These are phyloP conservation scores for Teunomyces panamensis DNA, from an alignment of 805 yeast genomes.

Conservation along the genomic window DNA sequence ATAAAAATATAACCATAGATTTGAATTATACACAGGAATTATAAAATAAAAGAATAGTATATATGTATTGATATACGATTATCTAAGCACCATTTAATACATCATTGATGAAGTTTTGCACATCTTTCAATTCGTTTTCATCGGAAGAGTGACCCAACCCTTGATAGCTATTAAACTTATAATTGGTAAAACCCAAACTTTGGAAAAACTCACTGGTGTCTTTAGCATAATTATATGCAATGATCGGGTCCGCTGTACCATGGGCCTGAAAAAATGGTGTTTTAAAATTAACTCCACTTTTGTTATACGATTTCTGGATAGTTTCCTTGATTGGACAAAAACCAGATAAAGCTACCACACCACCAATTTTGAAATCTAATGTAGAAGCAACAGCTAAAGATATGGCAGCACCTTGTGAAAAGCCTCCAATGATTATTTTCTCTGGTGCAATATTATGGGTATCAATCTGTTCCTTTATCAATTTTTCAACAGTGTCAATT, in stretches of 20 bases:
- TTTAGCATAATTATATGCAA: slow-evolving; percentile 41
- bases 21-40: slow-evolving; percentile 2
- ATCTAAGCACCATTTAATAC: slow-evolving; percentile 10
- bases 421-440: slow-evolving; percentile 88
- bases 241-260: slow-evolving; percentile 74
- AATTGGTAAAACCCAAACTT: slow-evolving; percentile 41
- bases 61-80: background rate
- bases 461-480: slow-evolving; percentile 53
- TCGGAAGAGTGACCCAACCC: slow-evolving; percentile 69
- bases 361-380: slow-evolving; percentile 66
- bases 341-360: slow-evolving; percentile 75
- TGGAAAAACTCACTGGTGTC: slow-evolving; percentile 44
- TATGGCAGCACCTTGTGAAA: slow-evolving; percentile 90
- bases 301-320: slow-evolving; percentile 16
- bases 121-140: slow-evolving; percentile 62
- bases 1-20: background rate
- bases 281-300: slow-evolving; percentile 40
- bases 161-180: slow-evolving; percentile 49
- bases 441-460: slow-evolving; percentile 52
- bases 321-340: slow-evolving; percentile 46
- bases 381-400: slow-evolving; percentile 59
- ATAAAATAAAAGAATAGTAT: background rate
- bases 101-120: slow-evolving; percentile 32
- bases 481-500: slow-evolving; percentile 41
- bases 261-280: slow-evolving; percentile 89